Percentiles rank a stretch among this genome's conserved stretches.
phyloP scores from a whole-genome alignment of 2,329 filamentous ascomycete genomes.

The Paraconiothyrium sp. region DNA sequence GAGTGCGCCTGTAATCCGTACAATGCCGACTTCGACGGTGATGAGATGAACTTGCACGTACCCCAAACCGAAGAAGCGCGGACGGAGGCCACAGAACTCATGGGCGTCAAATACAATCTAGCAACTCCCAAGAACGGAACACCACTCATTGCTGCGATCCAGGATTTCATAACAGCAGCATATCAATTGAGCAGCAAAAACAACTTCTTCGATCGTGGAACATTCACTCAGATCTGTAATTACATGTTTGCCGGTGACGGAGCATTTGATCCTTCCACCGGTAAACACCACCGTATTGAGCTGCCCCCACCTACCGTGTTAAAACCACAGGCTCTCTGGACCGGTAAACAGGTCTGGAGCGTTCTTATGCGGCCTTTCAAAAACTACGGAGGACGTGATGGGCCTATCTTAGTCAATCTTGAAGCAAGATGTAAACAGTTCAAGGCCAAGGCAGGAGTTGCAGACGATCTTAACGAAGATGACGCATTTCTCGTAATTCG shows the following conservation, averaged over 20 bases:
- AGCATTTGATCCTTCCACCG: slow-evolving; percentile 57
- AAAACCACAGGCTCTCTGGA: slow-evolving; percentile 90
- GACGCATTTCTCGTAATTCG: slow-evolving; percentile 93
- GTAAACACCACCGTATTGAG: slow-evolving; percentile 71
- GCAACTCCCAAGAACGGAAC: slow-evolving; percentile 97
- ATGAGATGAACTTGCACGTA: slow-evolving; percentile 99
- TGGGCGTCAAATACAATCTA: slow-evolving; percentile 98
- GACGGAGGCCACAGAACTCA: slow-evolving; percentile 92
- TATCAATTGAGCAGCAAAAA: slow-evolving; percentile 93
- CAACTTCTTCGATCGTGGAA: slow-evolving; percentile 86
- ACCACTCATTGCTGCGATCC: slow-evolving; percentile 97
- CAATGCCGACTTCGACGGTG: slow-evolving; percentile 98
- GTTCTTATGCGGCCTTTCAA: slow-evolving; percentile 90
- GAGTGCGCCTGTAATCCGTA: slow-evolving; percentile 98
- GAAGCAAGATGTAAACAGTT: slow-evolving; percentile 92
- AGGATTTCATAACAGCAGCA: slow-evolving; percentile 97
- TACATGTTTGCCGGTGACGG: slow-evolving; percentile 87
- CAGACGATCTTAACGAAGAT: slow-evolving; percentile 76
- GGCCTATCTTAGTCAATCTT: slow-evolving; percentile 81
- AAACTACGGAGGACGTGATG: slow-evolving; percentile 62
- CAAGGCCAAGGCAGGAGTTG: slow-evolving; percentile 68
- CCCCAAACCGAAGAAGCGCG: slow-evolving; percentile 97
- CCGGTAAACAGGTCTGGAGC: slow-evolving; percentile 95
- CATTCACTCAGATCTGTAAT: slow-evolving; percentile 88
- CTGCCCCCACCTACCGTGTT: slow-evolving; percentile 86